Conservation (phyloP, 2,329 filamentous ascomycete genomes). For the Pyrenophora teres region DNA sequence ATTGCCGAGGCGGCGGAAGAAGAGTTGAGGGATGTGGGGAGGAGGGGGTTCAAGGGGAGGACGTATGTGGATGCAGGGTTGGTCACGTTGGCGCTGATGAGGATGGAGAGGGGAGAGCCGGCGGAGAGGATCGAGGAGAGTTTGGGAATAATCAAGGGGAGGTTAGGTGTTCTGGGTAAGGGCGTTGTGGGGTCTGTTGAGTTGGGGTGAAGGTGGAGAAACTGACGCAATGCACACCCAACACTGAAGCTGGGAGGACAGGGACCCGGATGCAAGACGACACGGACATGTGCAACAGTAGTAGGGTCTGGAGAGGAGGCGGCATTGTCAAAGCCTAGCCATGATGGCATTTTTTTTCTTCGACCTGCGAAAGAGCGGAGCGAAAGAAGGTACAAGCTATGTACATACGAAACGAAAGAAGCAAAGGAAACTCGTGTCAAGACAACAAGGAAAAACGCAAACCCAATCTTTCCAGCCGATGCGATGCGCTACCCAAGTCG, state of each 20-base stretch:
- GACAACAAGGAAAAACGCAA: not conserved
- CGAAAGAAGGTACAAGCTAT: constrained; percentile 15
- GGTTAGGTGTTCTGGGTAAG: constrained; percentile 33
- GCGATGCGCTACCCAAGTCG: constrained; percentile 23
- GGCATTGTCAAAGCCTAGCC: not conserved
- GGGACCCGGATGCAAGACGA: not conserved
- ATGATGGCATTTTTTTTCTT: constrained; percentile 12
- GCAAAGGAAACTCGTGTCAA: constrained; percentile 4
- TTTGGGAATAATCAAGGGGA: constrained; percentile 42
- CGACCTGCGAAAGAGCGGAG: constrained; percentile 13
- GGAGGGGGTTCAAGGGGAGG: constrained; percentile 49
- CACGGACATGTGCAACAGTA: not conserved
- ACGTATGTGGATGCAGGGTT: constrained; percentile 53
- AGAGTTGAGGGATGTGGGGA: constrained; percentile 56
- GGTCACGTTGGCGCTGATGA: constrained; percentile 47
- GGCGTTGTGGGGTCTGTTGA: constrained; percentile 33
- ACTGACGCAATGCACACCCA: too few species aligned
- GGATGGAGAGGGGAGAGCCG: constrained; percentile 34
- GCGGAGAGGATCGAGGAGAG: constrained; percentile 38
- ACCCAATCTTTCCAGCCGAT: constrained; percentile 19
- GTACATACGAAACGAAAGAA: constrained; percentile 22
- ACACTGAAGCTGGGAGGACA: not conserved
- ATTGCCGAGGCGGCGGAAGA: constrained; percentile 59
- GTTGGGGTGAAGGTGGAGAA: constrained; percentile 11
- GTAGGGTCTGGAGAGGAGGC: not conserved